Conservation (phyloP, 257 asterid species). For the Asclepias syriaca region DNA sequence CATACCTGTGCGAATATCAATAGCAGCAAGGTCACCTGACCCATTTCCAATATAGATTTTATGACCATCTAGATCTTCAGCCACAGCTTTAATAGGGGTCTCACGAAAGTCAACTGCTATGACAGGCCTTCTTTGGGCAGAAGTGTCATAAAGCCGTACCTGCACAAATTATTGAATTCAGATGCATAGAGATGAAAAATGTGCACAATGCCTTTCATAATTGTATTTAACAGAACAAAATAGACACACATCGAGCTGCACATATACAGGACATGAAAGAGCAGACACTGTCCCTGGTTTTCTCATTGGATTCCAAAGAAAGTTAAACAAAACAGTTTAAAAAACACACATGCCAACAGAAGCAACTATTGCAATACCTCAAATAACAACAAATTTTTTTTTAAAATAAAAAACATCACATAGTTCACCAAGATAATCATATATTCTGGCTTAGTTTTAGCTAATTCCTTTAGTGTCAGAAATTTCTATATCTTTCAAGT, state of each 20-base stretch:
- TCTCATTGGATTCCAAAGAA: background rate
- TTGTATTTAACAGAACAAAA: background rate
- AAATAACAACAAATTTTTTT: too few relatives aligned
- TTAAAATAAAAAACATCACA: too few relatives aligned
- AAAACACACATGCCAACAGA: too few relatives aligned
- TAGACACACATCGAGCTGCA: background rate
- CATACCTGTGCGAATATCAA: constrained; percentile 84
- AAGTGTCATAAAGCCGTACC: constrained; percentile 88
- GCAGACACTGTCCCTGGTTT: background rate
- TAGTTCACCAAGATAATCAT: too few relatives aligned
- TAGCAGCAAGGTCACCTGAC: constrained; percentile 90
- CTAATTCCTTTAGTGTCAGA: background rate
- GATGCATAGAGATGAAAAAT: background rate
- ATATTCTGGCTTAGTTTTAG: too few relatives aligned
- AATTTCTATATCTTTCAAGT: background rate
- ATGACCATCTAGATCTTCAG: constrained; percentile 73
- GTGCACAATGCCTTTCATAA: background rate
- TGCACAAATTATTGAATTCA: constrained; percentile 22
- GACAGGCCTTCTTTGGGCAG: constrained; percentile 92
- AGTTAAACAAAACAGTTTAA: background rate
- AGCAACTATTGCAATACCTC: too few relatives aligned
- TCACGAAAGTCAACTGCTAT: constrained; percentile 79
- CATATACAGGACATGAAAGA: background rate
- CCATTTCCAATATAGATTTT: constrained; percentile 80
- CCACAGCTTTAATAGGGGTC: constrained; percentile 72